phyloP scores from a whole-genome alignment of 306 rosid genomes.

The Rosa rugosa region DNA sequence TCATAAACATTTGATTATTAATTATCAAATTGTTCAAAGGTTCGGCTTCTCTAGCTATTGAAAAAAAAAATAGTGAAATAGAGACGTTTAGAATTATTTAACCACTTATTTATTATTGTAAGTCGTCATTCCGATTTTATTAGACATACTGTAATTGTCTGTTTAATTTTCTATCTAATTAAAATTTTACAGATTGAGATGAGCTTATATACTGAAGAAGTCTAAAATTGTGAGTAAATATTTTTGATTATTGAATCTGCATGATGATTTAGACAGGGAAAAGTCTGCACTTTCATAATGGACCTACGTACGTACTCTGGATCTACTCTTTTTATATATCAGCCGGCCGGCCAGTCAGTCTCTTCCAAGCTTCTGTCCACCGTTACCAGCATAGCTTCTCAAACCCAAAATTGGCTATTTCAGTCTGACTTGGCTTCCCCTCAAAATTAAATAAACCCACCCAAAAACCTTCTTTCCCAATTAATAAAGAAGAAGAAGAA shows the following conservation, averaged over 20 bases:
- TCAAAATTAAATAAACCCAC: background rate
- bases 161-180: no score
- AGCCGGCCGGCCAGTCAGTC: background rate
- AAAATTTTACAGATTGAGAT: no score
- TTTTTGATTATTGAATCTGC: background rate
- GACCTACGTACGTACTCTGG: background rate
- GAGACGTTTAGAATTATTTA: background rate
- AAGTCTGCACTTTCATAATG: background rate
- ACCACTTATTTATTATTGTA: background rate
- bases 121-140: no score
- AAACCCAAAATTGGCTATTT: conserved; percentile 21
- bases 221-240: no score
- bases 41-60: background rate
- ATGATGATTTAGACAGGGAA: background rate
- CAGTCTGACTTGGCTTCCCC: conserved; percentile 56
- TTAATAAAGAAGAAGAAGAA: background rate
- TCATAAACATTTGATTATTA: background rate
- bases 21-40: no score
- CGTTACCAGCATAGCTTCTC: background rate
- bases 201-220: no score
- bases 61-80: no score
- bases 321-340: background rate
- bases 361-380: background rate
- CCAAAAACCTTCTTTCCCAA: background rate
- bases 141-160: background rate